These are phyloP conservation scores for Penicillium sp. DNA, from an alignment of 2,329 filamentous ascomycete genomes.

Conservation along the genomic window DNA sequence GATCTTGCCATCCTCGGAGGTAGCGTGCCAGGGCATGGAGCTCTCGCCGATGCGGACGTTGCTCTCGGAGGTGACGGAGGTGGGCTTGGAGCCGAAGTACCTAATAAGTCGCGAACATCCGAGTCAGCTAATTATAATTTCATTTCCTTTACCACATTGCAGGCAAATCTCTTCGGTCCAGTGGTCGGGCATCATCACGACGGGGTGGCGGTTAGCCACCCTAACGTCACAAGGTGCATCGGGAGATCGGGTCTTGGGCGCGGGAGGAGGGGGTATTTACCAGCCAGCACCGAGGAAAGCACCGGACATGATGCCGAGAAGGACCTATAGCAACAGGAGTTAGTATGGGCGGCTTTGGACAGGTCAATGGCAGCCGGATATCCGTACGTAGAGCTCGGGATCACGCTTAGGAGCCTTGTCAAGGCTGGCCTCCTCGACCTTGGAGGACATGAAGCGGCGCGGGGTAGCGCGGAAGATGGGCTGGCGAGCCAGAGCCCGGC, in stretches of 20 bases:
- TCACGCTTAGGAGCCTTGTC: constrained; percentile 67
- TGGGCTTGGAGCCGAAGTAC: constrained; percentile 76
- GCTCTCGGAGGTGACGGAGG: constrained; percentile 77
- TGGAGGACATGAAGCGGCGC: constrained; percentile 42
- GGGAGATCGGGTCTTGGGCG: background rate
- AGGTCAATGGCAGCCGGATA: constrained; percentile 12
- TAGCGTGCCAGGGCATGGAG: constrained; percentile 90
- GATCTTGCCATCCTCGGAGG: constrained; percentile 61
- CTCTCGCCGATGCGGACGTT: constrained; percentile 70
- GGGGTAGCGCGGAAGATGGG: constrained; percentile 42
- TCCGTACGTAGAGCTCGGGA: constrained; percentile 71
- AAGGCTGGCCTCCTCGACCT: constrained; percentile 53
- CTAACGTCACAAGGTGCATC: background rate
- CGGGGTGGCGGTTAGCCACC: background rate
- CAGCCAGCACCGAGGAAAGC: constrained; percentile 86
- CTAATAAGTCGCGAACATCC: constrained; percentile 18
- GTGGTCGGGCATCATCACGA: background rate
- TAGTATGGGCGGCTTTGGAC: constrained; percentile 9
- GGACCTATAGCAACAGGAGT: constrained; percentile 61
- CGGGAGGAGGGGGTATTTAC: constrained; percentile 36
- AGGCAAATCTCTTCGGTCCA: background rate
- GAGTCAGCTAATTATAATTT: constrained; percentile 10
- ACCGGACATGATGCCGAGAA: constrained; percentile 86
- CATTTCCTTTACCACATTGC: background rate
- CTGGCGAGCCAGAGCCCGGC: constrained; percentile 44